A percentile compares a stretch with the other conserved stretches of the same genome.
Conservation (phyloP, 371 early-diverging fungal genomes). For the Mucor circinelloides region DNA sequence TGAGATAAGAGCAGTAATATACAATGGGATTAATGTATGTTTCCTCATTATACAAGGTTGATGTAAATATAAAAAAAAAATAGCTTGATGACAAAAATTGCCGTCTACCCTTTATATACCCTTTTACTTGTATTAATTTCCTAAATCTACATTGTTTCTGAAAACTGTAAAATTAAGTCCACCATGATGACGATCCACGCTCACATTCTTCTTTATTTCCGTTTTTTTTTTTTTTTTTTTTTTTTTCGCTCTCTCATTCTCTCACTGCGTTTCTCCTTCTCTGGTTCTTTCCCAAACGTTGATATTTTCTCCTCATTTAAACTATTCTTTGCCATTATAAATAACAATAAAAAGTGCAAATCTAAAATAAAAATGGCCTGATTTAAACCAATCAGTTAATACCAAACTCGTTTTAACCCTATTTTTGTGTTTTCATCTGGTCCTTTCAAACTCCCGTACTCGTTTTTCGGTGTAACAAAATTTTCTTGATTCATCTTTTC, state of each 20-base stretch:
- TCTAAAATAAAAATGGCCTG: not conserved
- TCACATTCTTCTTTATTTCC: not conserved
- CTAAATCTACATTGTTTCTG: not conserved
- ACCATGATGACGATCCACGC: not conserved
- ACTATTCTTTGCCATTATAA: not conserved
- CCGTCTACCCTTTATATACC: not conserved
- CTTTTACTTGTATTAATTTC: not conserved
- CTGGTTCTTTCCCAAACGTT: not conserved
- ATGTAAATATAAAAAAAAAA: not conserved
- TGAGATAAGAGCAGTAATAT: not conserved
- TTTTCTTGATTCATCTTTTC: conserved; percentile 1
- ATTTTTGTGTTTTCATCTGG: conserved; percentile 2
- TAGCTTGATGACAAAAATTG: not conserved
- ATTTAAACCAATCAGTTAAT: not conserved
- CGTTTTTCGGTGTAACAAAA: not conserved
- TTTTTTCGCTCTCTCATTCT: too few species aligned
- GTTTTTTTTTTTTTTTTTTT: too few species aligned
- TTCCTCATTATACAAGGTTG: not conserved
- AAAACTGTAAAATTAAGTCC: not conserved
- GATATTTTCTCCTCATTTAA: not conserved
- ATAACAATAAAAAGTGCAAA: not conserved
- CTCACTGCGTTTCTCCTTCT: not conserved
- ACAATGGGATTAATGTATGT: not conserved
- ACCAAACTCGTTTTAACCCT: conserved; percentile 4
- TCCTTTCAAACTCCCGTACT: conserved; percentile 1